A percentile compares a stretch with the other conserved stretches of the same genome.
These are phyloP conservation scores for Linum usitatissimum DNA, from an alignment of 345 rosid genomes.

Conservation along the genomic window DNA sequence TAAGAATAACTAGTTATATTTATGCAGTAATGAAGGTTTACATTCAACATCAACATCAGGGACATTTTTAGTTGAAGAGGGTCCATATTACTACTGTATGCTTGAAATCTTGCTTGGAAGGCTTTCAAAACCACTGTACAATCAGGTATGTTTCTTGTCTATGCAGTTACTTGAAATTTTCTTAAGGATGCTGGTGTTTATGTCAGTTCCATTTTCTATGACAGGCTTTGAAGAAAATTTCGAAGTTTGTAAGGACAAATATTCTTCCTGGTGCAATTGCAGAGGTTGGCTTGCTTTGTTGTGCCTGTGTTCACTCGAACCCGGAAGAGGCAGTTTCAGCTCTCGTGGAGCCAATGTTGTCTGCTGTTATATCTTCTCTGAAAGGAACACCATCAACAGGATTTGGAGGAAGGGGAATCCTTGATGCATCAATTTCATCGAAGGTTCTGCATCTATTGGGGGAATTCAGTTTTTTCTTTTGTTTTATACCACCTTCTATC, in stretches of 20 bases:
- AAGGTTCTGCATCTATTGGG: slow-evolving; percentile 43
- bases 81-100: slow-evolving; percentile 96
- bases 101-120: slow-evolving; percentile 93
- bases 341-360: slow-evolving; percentile 80
- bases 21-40: slow-evolving; percentile 79
- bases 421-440: slow-evolving; percentile 34
- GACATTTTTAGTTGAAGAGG: slow-evolving; percentile 95
- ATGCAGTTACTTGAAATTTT: neutral
- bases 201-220: slow-evolving; percentile 9
- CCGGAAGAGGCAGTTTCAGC: slow-evolving; percentile 84
- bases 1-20: slow-evolving; percentile 7
- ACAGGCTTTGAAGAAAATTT: slow-evolving; percentile 91
- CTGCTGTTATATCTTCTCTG: slow-evolving; percentile 69
- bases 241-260: slow-evolving; percentile 82
- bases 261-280: slow-evolving; percentile 99
- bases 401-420: slow-evolving; percentile 67
- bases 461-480: slow-evolving; percentile 15
- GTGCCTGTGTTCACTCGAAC: slow-evolving; percentile 92
- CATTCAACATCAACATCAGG: slow-evolving; percentile 85
- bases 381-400: slow-evolving; percentile 83
- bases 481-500: slow-evolving; percentile 14
- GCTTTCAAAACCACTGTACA: slow-evolving; percentile 70
- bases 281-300: slow-evolving; percentile 95
- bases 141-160: slow-evolving; percentile 44
- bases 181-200: slow-evolving; percentile 7